These are phyloP conservation scores for Fraxinus angustifolia DNA, from an alignment of 305 asterid species.

Conservation along the genomic window DNA sequence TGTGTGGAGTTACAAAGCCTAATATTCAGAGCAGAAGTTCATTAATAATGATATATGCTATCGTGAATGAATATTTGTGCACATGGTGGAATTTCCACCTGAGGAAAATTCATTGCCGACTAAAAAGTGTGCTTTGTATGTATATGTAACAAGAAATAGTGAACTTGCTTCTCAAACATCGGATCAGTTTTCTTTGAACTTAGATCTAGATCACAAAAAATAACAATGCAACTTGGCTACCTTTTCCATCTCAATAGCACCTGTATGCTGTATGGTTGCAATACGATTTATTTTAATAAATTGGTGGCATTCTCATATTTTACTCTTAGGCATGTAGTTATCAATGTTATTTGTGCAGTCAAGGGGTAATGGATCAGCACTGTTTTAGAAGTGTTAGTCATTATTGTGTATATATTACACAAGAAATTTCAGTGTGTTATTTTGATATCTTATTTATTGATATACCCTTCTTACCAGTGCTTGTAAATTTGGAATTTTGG, in stretches of 20 bases:
- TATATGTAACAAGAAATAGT: background rate
- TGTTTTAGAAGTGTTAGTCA: background rate
- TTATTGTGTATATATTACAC: background rate
- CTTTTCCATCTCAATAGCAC: background rate
- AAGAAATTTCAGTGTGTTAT: background rate
- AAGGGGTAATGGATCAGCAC: background rate
- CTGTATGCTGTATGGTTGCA: background rate
- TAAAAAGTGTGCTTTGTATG: background rate
- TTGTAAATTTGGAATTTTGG: slow-evolving; percentile 10
- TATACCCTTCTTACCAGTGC: slow-evolving; percentile 4
- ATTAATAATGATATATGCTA: background rate
- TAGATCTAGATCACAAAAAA: background rate
- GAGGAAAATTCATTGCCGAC: background rate
- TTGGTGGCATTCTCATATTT: background rate
- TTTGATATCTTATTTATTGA: slow-evolving; percentile 5
- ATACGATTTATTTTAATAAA: background rate
- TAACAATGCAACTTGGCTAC: background rate
- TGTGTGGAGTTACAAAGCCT: background rate
- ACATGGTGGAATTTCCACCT: background rate
- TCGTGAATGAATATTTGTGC: background rate
- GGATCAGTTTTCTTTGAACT: background rate
- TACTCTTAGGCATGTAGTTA: background rate
- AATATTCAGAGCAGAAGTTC: background rate
- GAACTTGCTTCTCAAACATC: background rate
- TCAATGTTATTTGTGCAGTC: slow-evolving; percentile 1